Conservation (phyloP, 768 basidiomycete species). For the Galerina sulciceps region DNA sequence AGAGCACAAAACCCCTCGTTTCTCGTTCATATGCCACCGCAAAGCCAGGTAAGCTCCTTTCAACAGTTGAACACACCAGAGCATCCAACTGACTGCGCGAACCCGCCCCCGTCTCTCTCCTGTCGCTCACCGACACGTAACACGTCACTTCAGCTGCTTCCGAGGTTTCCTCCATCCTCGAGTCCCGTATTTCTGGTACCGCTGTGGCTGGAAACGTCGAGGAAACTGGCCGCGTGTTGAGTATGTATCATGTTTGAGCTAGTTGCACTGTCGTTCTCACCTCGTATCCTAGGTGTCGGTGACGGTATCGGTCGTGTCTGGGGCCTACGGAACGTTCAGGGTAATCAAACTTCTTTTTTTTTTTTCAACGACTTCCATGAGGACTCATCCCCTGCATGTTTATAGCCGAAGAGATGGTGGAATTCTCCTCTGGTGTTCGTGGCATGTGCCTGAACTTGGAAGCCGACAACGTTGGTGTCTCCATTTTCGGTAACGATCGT, state of each 20-base stretch:
- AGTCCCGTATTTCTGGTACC: conserved; percentile 95
- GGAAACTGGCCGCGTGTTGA: conserved; percentile 98
- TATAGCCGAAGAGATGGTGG: conserved; percentile 99
- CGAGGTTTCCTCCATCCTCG: conserved; percentile 99
- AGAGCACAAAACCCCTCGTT: conserved; percentile 54
- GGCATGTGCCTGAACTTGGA: conserved; percentile 99
- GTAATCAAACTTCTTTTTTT: conserved; percentile 43
- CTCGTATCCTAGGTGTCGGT: conserved; percentile 78
- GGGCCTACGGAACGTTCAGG: conserved; percentile 98
- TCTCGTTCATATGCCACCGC: conserved; percentile 95
- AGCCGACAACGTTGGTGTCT: conserved; percentile 99
- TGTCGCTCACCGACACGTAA: conserved; percentile 26
- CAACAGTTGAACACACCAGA: background rate
- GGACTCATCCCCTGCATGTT: conserved; percentile 22
- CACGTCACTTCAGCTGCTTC: conserved; percentile 80
- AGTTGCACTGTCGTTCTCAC: conserved; percentile 19
- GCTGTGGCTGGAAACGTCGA: conserved; percentile 92
- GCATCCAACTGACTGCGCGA: conserved; percentile 26
- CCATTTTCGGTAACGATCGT: conserved; percentile 98
- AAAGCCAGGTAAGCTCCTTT: conserved; percentile 80
- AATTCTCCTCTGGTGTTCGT: conserved; percentile 99
- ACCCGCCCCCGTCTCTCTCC: conserved; percentile 23
- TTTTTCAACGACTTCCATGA: conserved; percentile 11
- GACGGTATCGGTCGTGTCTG: conserved; percentile 99
- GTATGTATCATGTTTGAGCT: conserved; percentile 51